These are phyloP conservation scores for Scedosporium boydii DNA, from an alignment of 2,329 filamentous ascomycete genomes.

Conservation along the genomic window DNA sequence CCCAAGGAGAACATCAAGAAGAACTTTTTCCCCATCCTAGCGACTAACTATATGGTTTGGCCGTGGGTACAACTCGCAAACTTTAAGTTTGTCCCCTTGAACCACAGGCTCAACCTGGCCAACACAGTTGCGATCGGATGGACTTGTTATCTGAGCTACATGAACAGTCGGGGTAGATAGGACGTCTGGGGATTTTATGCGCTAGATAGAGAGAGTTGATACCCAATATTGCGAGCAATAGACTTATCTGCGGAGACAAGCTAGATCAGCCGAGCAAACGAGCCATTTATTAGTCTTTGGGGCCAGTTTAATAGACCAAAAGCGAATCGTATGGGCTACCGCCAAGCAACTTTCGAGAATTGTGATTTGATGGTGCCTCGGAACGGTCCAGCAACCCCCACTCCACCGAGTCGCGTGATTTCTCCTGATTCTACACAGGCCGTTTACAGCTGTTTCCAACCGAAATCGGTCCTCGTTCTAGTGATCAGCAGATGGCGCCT, in stretches of 20 bases:
- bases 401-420: not conserved
- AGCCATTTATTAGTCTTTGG: not conserved
- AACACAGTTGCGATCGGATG: conserved; percentile 66
- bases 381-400: not conserved
- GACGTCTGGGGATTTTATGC: not conserved
- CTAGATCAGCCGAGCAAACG: not conserved
- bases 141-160: conserved; percentile 55
- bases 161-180: conserved; percentile 37
- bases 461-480: not conserved
- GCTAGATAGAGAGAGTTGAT: not conserved
- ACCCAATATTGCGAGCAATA: not conserved
- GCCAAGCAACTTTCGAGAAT: not conserved
- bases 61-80: conserved; percentile 77
- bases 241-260: conserved; percentile 5
- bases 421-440: not conserved
- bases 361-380: not conserved
- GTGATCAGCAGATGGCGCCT: conserved; percentile 7
- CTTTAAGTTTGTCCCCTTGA: conserved; percentile 76
- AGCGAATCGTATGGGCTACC: not conserved
- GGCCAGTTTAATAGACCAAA: too few relatives aligned
- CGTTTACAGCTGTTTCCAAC: not conserved
- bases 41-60: conserved; percentile 84
- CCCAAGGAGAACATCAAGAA: conserved; percentile 58
- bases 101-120: conserved; percentile 77
- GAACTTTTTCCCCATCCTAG: conserved; percentile 62